Conservation (phyloP, 306 rosid species). For the Purshia tridentata region DNA sequence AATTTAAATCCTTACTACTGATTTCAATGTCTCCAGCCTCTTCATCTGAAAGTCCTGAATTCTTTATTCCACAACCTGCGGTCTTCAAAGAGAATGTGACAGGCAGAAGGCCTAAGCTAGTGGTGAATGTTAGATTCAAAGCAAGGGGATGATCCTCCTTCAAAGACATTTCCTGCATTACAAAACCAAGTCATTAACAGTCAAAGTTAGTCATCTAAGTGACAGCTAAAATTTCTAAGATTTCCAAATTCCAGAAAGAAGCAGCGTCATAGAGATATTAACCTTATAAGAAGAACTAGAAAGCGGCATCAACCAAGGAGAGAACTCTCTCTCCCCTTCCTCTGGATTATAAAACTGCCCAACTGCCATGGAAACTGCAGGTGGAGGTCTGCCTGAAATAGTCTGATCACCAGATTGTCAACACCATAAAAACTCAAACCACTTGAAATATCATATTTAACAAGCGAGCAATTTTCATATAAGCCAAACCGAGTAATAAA, state of each 20-base stretch:
- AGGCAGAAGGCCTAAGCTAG: conserved; percentile 94
- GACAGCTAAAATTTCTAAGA: conserved; percentile 2
- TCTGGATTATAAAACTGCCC: conserved; percentile 95
- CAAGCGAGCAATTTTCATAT: neutral
- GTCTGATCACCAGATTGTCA: conserved; percentile 66
- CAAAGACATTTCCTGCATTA: conserved; percentile 65
- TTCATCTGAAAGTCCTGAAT: conserved; percentile 74
- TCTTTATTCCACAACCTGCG: conserved; percentile 81
- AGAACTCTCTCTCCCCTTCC: conserved; percentile 69
- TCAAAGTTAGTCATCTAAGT: conserved; percentile 16
- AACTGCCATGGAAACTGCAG: conserved; percentile 98
- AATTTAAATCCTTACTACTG: conserved; percentile 53
- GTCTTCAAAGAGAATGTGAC: conserved; percentile 76
- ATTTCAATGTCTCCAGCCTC: conserved; percentile 71
- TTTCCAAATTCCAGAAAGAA: conserved; percentile 12
- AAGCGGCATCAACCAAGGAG: conserved; percentile 74
- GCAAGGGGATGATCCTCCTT: conserved; percentile 92
- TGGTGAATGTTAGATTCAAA: conserved; percentile 67
- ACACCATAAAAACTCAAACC: conserved; percentile 16
- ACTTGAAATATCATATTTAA: conserved; percentile 16
- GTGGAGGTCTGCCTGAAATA: conserved; percentile 99
- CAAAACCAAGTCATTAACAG: conserved; percentile 23
- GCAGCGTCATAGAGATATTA: conserved; percentile 32
- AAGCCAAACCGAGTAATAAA: neutral
- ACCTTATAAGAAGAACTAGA: conserved; percentile 74